Conservation (phyloP, 345 rosid genomes). For the Zanthoxylum bungeanum region DNA sequence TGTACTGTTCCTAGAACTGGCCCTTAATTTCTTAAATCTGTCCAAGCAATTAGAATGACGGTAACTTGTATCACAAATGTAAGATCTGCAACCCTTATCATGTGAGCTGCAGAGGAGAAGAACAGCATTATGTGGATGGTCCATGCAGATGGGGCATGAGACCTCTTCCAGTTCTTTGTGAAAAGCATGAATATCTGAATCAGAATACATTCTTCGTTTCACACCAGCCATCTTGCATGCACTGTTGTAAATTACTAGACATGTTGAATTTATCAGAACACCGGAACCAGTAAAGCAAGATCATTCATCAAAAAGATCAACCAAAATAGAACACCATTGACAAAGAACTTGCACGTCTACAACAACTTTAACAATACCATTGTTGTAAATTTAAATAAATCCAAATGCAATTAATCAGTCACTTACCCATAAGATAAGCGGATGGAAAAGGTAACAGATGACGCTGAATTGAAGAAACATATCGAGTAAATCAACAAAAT, state of each 20-base stretch:
- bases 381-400: slow-evolving; percentile 2
- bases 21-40: slow-evolving; percentile 64
- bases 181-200: slow-evolving; percentile 62
- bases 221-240: slow-evolving; percentile 91
- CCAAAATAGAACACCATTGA: slow-evolving; percentile 2
- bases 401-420: not conserved
- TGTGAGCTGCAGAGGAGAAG: slow-evolving; percentile 84
- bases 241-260: slow-evolving; percentile 78
- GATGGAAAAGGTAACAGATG: not conserved
- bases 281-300: slow-evolving; percentile 10
- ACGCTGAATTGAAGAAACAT: not conserved
- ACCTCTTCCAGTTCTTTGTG: slow-evolving; percentile 89
- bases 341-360: not conserved
- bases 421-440: not conserved
- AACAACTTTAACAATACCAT: not conserved
- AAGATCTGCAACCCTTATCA: slow-evolving; percentile 89
- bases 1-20: slow-evolving; percentile 37
- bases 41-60: slow-evolving; percentile 94
- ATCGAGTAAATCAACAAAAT: not conserved
- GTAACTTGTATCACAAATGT: slow-evolving; percentile 89
- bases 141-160: slow-evolving; percentile 96
- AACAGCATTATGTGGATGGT: slow-evolving; percentile 97
- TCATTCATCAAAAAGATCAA: slow-evolving; percentile 10
- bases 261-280: slow-evolving; percentile 54
- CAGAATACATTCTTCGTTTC: slow-evolving; percentile 72